These are phyloP conservation scores for Aspergillus niger DNA, from an alignment of 2,329 filamentous ascomycete species.

Conservation along the genomic window DNA sequence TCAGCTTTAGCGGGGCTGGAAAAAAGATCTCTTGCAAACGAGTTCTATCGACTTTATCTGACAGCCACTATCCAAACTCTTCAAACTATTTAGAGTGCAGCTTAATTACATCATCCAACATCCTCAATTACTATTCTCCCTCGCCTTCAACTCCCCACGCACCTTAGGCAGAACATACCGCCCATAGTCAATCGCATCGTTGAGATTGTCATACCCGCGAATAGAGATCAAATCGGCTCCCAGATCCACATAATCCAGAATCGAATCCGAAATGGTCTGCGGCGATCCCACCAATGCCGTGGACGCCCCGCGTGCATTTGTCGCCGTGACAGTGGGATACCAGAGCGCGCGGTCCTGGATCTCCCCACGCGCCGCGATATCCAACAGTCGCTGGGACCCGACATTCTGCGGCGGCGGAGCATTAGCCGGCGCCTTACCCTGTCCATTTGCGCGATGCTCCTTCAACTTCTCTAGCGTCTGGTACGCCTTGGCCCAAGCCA, in stretches of 20 bases:
- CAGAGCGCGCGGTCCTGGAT: conserved; percentile 64
- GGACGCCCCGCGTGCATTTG: conserved; percentile 60
- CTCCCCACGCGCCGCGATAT: conserved; percentile 56
- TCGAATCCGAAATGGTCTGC: conserved; percentile 56
- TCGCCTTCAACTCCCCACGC: conserved; percentile 29
- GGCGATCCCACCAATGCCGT: conserved; percentile 60
- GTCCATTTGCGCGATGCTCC: conserved; percentile 42
- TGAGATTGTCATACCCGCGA: conserved; percentile 62
- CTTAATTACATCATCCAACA: neutral
- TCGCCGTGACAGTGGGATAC: conserved; percentile 65
- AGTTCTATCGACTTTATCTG: no score
- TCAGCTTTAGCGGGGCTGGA: no score
- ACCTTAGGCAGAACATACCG: conserved; percentile 58
- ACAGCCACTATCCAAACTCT: no score
- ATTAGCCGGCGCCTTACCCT: conserved; percentile 32
- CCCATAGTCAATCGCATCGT: conserved; percentile 62
- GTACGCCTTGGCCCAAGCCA: conserved; percentile 64
- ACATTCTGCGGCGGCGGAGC: conserved; percentile 57
- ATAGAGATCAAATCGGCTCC: conserved; percentile 62
- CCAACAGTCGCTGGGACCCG: conserved; percentile 60
- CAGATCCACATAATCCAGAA: conserved; percentile 60
- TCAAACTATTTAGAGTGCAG: no score
- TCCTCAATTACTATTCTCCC: neutral
- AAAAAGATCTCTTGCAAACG: no score
- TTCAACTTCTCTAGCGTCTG: conserved; percentile 57